These are phyloP conservation scores for Collybia sordida DNA, from an alignment of 768 basidiomycete species.

Conservation along the genomic window DNA sequence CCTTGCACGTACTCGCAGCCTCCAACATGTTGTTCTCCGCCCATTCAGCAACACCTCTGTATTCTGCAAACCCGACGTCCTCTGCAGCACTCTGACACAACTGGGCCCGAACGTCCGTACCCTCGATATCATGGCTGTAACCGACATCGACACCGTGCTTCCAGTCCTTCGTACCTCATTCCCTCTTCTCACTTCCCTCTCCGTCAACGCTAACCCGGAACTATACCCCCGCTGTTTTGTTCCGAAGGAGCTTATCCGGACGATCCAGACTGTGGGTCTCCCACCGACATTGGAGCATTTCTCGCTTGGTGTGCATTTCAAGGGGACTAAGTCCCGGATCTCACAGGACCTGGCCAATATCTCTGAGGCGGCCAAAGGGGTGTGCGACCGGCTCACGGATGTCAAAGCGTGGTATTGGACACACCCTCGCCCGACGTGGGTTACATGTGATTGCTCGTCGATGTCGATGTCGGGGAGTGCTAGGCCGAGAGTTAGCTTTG, in stretches of 20 bases:
- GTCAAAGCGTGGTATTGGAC: neutral
- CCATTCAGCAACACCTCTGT: neutral
- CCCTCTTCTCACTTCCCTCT: neutral
- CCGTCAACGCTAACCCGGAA: slow-evolving; percentile 3
- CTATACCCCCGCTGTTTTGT: neutral
- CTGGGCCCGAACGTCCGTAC: neutral
- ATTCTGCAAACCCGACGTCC: neutral
- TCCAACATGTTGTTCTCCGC: neutral
- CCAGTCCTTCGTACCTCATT: neutral
- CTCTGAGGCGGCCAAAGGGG: neutral
- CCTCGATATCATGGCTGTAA: neutral
- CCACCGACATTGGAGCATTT: neutral
- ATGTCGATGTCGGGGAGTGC: no score
- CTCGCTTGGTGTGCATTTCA: neutral
- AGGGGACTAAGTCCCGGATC: neutral
- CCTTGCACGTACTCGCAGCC: neutral
- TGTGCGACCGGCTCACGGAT: neutral
- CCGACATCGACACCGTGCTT: neutral
- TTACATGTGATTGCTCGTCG: neutral
- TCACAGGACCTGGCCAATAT: neutral
- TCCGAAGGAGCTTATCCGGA: neutral
- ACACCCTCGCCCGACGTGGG: neutral
- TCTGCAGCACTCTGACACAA: neutral
- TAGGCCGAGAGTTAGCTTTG: no score
- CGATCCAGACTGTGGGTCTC: neutral